Percentiles rank a stretch among this genome's conserved stretches.
phyloP scores from a whole-genome alignment of 352 stramenopile genomes.

The Globisporangium spiculum region DNA sequence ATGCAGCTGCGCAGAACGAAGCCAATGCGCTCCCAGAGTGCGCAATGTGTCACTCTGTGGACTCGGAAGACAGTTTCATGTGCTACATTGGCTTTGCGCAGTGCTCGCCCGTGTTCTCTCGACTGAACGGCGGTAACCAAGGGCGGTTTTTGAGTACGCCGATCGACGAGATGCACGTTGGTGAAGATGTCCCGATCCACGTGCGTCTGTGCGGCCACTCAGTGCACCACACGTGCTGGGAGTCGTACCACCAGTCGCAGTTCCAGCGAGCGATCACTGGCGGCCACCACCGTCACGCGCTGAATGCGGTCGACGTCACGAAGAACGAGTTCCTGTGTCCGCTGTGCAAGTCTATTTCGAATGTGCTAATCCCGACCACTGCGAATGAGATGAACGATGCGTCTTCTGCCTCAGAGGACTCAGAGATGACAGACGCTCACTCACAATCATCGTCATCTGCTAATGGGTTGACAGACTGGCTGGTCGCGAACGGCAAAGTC shows the following conservation, averaged over 20 bases:
- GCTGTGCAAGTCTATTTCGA: conserved; percentile 97
- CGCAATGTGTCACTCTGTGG: conserved; percentile 84
- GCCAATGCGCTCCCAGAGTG: conserved; percentile 49
- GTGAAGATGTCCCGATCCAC: conserved; percentile 78
- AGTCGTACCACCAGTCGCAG: conserved; percentile 93
- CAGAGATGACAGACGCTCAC: neutral
- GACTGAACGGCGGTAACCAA: conserved; percentile 56
- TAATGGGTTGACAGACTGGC: conserved; percentile 43
- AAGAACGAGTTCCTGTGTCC: conserved; percentile 97
- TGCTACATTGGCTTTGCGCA: conserved; percentile 87
- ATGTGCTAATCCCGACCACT: conserved; percentile 92
- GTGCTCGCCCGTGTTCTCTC: conserved; percentile 70
- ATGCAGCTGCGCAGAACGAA: conserved; percentile 1
- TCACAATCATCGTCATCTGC: conserved; percentile 13
- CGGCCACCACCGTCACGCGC: conserved; percentile 88
- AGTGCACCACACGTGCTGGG: conserved; percentile 93
- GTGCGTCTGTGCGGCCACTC: conserved; percentile 92
- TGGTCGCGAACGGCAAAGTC: conserved; percentile 30
- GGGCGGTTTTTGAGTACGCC: conserved; percentile 62
- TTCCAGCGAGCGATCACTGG: conserved; percentile 92
- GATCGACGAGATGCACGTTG: conserved; percentile 85
- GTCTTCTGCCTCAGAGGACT: neutral
- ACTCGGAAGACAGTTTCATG: conserved; percentile 79
- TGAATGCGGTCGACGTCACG: conserved; percentile 94
- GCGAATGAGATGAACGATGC: conserved; percentile 43